These are phyloP conservation scores for Helminthosporium solani DNA, from an alignment of 2,329 filamentous ascomycete species.

Conservation along the genomic window DNA sequence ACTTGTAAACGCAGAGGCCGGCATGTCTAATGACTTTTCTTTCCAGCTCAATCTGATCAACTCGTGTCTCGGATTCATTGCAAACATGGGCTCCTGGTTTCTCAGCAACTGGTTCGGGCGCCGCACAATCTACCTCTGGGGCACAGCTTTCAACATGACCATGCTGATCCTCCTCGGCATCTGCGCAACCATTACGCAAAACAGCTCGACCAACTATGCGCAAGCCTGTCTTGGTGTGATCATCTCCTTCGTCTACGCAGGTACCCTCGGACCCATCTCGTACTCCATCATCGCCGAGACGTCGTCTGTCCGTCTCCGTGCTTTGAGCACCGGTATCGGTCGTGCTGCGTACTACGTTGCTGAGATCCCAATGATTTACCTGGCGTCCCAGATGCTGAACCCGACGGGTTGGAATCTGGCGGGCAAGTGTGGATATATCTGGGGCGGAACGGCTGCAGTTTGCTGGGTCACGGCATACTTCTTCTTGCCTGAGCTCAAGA, in stretches of 20 bases:
- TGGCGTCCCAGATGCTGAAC: slow-evolving; percentile 55
- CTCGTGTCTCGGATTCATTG: slow-evolving; percentile 60
- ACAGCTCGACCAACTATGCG: slow-evolving; percentile 50
- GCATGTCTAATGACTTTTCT: slow-evolving; percentile 55
- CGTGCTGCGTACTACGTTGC: slow-evolving; percentile 63
- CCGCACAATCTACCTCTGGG: slow-evolving; percentile 63
- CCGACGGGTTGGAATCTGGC: slow-evolving; percentile 44
- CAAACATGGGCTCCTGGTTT: slow-evolving; percentile 66
- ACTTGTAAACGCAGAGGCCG: slow-evolving; percentile 55
- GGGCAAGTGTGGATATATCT: slow-evolving; percentile 32
- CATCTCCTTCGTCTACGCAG: slow-evolving; percentile 63
- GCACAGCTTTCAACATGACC: slow-evolving; percentile 53
- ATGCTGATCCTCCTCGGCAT: slow-evolving; percentile 61
- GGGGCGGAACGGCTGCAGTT: slow-evolving; percentile 50
- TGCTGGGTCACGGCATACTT: slow-evolving; percentile 55
- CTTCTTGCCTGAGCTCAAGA: slow-evolving; percentile 57
- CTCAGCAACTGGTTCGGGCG: slow-evolving; percentile 64
- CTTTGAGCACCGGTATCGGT: slow-evolving; percentile 63
- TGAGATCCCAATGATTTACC: slow-evolving; percentile 66
- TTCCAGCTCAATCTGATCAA: slow-evolving; percentile 66
- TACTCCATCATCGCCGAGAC: slow-evolving; percentile 68
- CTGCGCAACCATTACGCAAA: slow-evolving; percentile 52
- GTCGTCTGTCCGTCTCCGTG: slow-evolving; percentile 62
- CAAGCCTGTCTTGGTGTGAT: slow-evolving; percentile 64
- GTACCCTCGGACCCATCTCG: slow-evolving; percentile 64